These are phyloP conservation scores for Amanita muscaria DNA, from an alignment of 768 basidiomycete genomes.

Conservation along the genomic window DNA sequence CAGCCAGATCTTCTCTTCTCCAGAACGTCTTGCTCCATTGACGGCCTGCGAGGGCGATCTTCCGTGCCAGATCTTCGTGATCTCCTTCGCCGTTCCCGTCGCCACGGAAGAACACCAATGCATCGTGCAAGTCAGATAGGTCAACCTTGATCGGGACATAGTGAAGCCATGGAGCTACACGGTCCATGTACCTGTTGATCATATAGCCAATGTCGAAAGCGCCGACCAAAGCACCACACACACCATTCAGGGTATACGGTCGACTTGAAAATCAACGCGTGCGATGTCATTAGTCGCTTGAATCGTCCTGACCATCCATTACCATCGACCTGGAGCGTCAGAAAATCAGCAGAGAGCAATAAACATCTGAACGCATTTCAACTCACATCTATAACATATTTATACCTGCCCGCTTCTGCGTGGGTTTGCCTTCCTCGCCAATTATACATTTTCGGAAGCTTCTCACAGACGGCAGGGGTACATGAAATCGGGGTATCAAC, in stretches of 20 bases:
- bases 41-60: slow-evolving; percentile 32
- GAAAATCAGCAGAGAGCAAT: not conserved
- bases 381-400: slow-evolving; percentile 52
- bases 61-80: slow-evolving; percentile 50
- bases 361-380: not conserved
- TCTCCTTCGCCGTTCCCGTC: slow-evolving; percentile 45
- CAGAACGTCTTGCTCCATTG: slow-evolving; percentile 34
- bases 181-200: slow-evolving; percentile 39
- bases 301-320: slow-evolving; percentile 69
- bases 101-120: slow-evolving; percentile 66
- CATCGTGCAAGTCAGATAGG: slow-evolving; percentile 60
- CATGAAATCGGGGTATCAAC: slow-evolving; percentile 37
- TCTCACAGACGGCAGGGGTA: slow-evolving; percentile 30
- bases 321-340: slow-evolving; percentile 38
- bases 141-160: slow-evolving; percentile 65
- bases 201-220: not conserved
- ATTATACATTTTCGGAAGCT: slow-evolving; percentile 38
- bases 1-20: slow-evolving; percentile 40
- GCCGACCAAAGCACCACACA: slow-evolving; percentile 7
- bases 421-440: slow-evolving; percentile 37
- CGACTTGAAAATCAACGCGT: slow-evolving; percentile 57
- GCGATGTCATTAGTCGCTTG: slow-evolving; percentile 52
- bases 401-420: slow-evolving; percentile 46
- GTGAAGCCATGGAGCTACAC: slow-evolving; percentile 62
- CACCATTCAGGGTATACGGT: slow-evolving; percentile 73